Conservation (phyloP, 768 basidiomycete species). For the Tricholoma terreum region DNA sequence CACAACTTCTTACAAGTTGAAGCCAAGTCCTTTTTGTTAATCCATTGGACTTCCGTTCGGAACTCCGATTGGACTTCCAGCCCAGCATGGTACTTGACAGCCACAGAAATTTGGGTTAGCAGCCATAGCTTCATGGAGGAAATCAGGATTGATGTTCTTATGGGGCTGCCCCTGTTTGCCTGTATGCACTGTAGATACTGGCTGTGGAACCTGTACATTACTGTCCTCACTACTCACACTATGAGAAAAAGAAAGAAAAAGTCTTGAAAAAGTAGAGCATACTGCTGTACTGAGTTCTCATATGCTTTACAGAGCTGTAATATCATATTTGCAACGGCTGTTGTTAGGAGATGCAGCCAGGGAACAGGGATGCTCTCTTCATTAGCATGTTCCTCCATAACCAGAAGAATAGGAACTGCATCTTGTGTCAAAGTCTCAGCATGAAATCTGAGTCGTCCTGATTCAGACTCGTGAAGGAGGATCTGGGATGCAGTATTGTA, state of each 20-base stretch:
- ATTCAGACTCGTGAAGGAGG: not conserved
- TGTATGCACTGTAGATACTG: not conserved
- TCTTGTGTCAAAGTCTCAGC: not conserved
- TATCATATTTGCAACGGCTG: not conserved
- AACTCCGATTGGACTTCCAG: too few relatives aligned
- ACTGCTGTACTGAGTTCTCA: not conserved
- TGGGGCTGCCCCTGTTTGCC: not conserved
- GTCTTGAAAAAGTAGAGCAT: too few relatives aligned
- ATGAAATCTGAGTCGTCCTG: not conserved
- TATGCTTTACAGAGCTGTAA: not conserved
- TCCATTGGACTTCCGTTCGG: too few relatives aligned
- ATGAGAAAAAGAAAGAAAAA: not conserved
- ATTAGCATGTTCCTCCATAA: not conserved
- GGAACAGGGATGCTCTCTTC: not conserved
- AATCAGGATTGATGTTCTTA: not conserved
- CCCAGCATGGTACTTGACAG: too few relatives aligned
- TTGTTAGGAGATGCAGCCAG: constrained; percentile 1
- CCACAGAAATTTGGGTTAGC: not conserved
- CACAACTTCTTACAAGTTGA: too few relatives aligned
- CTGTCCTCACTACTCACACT: not conserved
- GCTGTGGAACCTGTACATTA: not conserved
- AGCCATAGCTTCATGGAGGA: not conserved
- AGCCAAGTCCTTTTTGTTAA: too few relatives aligned
- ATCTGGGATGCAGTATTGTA: not conserved
- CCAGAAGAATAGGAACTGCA: not conserved